phyloP scores from a whole-genome alignment of 352 stramenopile species.

The Aphanomyces astaci region DNA sequence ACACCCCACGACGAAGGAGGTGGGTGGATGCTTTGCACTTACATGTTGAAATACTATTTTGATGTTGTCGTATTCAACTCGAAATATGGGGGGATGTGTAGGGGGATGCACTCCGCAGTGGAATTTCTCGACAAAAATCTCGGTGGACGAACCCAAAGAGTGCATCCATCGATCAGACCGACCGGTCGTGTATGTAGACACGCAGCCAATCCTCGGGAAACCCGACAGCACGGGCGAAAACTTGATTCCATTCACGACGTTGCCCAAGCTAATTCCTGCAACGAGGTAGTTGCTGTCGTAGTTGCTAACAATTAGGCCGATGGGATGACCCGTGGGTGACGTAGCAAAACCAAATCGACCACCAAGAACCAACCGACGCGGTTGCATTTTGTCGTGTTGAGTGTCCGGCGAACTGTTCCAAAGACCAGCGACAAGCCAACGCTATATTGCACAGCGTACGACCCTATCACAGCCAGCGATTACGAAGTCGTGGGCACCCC shows the following conservation, averaged over 20 bases:
- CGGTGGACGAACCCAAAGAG: constrained; percentile 46
- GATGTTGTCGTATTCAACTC: too few species aligned
- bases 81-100: too few species aligned
- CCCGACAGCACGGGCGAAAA: constrained; percentile 35
- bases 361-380: neutral
- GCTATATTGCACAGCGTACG: constrained; percentile 79
- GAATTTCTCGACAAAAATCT: constrained; percentile 46
- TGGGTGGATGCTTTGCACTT: constrained; percentile 25
- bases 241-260: constrained; percentile 40
- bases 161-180: constrained; percentile 41
- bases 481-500: constrained; percentile 66
- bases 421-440: constrained; percentile 24
- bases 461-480: constrained; percentile 68
- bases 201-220: constrained; percentile 42
- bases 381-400: constrained; percentile 67
- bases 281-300: neutral
- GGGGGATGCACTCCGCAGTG: constrained; percentile 39
- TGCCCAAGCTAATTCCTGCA: constrained; percentile 21
- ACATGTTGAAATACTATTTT: neutral
- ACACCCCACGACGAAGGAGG: constrained; percentile 43
- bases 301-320: too few species aligned
- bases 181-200: constrained; percentile 70
- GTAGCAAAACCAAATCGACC: too few species aligned
- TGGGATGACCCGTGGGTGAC: too few species aligned
- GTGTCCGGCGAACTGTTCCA: constrained; percentile 44